Base-by-base conservation (phyloP, 2,329 filamentous ascomycete species). In the Penicillium sp. region DNA sequence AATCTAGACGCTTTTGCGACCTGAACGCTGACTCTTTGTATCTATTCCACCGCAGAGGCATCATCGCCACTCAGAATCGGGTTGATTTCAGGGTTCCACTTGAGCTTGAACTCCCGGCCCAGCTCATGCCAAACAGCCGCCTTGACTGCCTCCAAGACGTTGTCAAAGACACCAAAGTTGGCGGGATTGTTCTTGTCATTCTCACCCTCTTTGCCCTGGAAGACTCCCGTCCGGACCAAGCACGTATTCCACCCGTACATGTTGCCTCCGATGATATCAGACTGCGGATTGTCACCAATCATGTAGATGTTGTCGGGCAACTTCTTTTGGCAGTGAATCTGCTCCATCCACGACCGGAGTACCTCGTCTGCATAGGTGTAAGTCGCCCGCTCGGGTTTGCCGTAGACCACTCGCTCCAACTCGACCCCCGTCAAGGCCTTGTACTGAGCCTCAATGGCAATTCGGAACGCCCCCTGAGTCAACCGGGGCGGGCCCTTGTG, bases 241-340 rank as follows among this genome's bases (percentile, higher is more conserved):
- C 85, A 88, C 3, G 85, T 88, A 72, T 89, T 89, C 86, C 85
- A 89, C 51, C 84, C 84, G 68, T 89, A 88, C 78, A 84, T 85
- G 76, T 89, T 89, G 52, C 85, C 85, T 53, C 85, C 85, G 54
- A 85, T 76, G 61, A 88, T 87, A 64, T 88, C 84, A 26, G 82
- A 85, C 26, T 82, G 81, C 5, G 84, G 84, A 73, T 87, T 88
- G 69, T 88, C 84, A 55, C 84, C 84, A 47, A 88, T 74, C 84
- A 88, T 88, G 76, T 88, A 88, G 66, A 87, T 76, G 70, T 86
- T 85, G 66, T 80, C 66, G 4, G 84, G 83, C 37, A 87, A 73
- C 51, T 71, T 75, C 74, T 86, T 82, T 67, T 88, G 84, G 62
- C 81, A 81, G 74, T 89, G 85, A 55, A 89, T 80, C 59, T 81